Conservation (phyloP, 495 filamentous ascomycete genomes). For the Aspergillus ostianus region DNA sequence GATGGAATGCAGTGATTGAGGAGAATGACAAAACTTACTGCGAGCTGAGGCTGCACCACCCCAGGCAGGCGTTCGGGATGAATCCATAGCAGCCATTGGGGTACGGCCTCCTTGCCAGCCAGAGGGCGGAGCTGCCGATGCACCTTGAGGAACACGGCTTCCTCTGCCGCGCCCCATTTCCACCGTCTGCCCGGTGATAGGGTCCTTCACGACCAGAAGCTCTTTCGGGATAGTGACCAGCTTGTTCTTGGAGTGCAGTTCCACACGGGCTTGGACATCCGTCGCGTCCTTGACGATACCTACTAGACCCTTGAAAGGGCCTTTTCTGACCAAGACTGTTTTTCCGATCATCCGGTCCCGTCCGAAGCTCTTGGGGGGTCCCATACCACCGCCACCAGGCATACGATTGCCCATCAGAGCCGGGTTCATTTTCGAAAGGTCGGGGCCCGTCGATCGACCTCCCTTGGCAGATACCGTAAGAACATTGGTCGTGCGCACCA, state of each 20-base stretch:
- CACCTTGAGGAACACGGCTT: constrained; percentile 47
- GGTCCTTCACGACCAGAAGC: constrained; percentile 75
- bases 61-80: constrained; percentile 71
- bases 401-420: constrained; percentile 66
- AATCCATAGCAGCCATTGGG: constrained; percentile 56
- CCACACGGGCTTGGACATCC: constrained; percentile 78
- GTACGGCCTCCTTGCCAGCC: constrained; percentile 64
- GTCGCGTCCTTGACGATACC: constrained; percentile 94
- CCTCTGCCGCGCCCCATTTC: constrained; percentile 60
- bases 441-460: constrained; percentile 67
- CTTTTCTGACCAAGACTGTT: constrained; percentile 80
- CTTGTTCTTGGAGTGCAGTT: constrained; percentile 90
- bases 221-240: constrained; percentile 77
- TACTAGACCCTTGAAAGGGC: constrained; percentile 86
- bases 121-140: constrained; percentile 38
- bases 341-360: constrained; percentile 86
- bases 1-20: not conserved
- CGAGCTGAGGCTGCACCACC: constrained; percentile 45
- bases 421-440: constrained; percentile 91
- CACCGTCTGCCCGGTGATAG: constrained; percentile 69
- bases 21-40: constrained; percentile 46
- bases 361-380: constrained; percentile 74
- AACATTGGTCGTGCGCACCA: constrained; percentile 81
- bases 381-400: constrained; percentile 55
- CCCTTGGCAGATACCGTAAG: constrained; percentile 89